Evolutionary conservation across 345 rosid genomes (phyloP), one percentile per base, ranked within the genome.

Genomic region (Physaria fendleri): DNA sequence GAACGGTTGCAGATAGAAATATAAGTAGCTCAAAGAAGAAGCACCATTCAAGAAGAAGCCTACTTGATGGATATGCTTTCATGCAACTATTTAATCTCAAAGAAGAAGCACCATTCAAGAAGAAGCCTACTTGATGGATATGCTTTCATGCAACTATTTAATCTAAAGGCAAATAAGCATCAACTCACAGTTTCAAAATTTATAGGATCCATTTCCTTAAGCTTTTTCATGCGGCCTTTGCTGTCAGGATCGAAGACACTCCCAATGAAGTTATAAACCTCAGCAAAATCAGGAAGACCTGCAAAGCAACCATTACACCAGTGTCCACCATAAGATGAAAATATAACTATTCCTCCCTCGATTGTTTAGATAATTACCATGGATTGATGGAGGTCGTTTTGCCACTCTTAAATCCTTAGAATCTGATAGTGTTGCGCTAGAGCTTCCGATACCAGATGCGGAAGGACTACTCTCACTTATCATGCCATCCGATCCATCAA

Each of bases 221-320:
- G 95, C 64, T 78, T 91, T 77, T 85, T 82, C 79, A 85, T 57
- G 68, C 87, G 93, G 56, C 78, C 84, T 39, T 79, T 69, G 41
- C 70, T 72, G 58, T 75, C 70, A 30, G 96, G 95, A 65, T 91
- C 98, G 39, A 81, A 85, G 62, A 85, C 92, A 74, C 92, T 81
- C 69, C 92, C 97, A 53, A 90, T 82, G 73, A 87, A 87, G 64
- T 65, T 50, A 72, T 90, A 90, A 20, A 90, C 97, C 78, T 85
- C 89, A 43, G 79, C 85, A 63, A 87, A 87, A 74, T 87, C 97
- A 3, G 97, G 95, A 35, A 85, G 78, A 66, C 85, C 97, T 90
- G 88, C 74, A 58, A 60, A 49, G 45, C 27, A 56, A 70, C 35
- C 37, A 52, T 60, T 37, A 62, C 27, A 56, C 29, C 15, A 56